Evolutionary conservation across 2,329 filamentous ascomycete species (phyloP).

Genomic region (Colletotrichum lini): DNA sequence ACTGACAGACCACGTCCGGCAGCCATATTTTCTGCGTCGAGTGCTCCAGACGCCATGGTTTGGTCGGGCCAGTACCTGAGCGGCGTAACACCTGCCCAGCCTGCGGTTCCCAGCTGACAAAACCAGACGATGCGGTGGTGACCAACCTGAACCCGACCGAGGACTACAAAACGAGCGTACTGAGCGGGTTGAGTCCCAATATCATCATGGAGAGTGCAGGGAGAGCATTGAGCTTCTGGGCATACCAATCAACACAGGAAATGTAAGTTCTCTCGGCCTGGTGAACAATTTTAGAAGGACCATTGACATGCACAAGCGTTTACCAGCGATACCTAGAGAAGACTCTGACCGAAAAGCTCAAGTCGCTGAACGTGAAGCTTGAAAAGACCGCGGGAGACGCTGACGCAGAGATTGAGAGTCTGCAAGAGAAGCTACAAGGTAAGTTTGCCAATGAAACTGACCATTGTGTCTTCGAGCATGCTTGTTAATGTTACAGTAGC

Average conservation of each 20-base stretch:
- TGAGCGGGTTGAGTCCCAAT: slow-evolving; percentile 85
- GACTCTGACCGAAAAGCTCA: slow-evolving; percentile 80
- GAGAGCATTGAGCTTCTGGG: slow-evolving; percentile 86
- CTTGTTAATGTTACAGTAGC: slow-evolving; percentile 50
- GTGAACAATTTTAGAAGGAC: background rate
- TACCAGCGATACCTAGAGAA: slow-evolving; percentile 85
- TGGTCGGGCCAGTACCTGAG: slow-evolving; percentile 69
- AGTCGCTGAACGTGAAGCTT: slow-evolving; percentile 73
- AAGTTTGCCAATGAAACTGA: slow-evolving; percentile 43
- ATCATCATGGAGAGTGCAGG: slow-evolving; percentile 90
- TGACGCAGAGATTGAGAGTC: slow-evolving; percentile 77
- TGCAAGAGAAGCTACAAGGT: slow-evolving; percentile 78
- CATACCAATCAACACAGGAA: slow-evolving; percentile 87
- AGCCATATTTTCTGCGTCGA: slow-evolving; percentile 84
- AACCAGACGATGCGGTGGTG: slow-evolving; percentile 81
- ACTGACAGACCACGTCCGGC: slow-evolving; percentile 32
- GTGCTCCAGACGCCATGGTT: slow-evolving; percentile 77
- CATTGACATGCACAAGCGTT: slow-evolving; percentile 62
- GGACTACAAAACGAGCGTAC: slow-evolving; percentile 89
- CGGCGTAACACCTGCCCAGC: slow-evolving; percentile 78
- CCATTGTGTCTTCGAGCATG: slow-evolving; percentile 35
- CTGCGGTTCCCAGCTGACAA: slow-evolving; percentile 77
- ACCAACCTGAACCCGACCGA: slow-evolving; percentile 83
- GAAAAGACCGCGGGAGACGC: slow-evolving; percentile 83
- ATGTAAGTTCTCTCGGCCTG: slow-evolving; percentile 68